Evolutionary conservation across 140 eudicot species (phyloP).

Genomic region (Erigeron philadelphicus): DNA sequence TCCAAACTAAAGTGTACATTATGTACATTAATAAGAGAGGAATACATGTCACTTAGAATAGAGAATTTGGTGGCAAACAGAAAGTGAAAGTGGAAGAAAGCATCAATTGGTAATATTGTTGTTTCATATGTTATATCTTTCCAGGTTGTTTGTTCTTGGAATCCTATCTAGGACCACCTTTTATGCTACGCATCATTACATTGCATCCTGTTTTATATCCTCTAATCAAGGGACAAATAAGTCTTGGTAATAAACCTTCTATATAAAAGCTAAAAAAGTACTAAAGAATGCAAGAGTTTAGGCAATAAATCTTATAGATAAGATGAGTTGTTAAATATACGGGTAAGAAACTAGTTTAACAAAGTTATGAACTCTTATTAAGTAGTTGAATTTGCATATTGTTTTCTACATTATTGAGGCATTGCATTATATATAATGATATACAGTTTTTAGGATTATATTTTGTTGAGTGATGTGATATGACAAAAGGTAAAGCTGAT

Average conservation of each 20-base stretch:
- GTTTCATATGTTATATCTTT: slow-evolving; percentile 21
- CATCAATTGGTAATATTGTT: slow-evolving; percentile 26
- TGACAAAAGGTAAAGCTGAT: slow-evolving; percentile 23
- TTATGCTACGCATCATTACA: slow-evolving; percentile 1
- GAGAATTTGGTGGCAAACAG: slow-evolving; percentile 15
- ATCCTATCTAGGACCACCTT: slow-evolving; percentile 32
- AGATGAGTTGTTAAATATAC: too few species aligned
- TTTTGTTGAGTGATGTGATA: slow-evolving; percentile 18
- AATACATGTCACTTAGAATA: not conserved
- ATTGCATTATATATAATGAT: not conserved
- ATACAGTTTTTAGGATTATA: slow-evolving; percentile 4
- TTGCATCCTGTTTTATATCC: slow-evolving; percentile 1
- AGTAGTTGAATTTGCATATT: not conserved
- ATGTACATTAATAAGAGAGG: not conserved
- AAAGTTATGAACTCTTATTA: too few species aligned
- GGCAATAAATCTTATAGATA: not conserved
- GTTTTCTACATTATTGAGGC: slow-evolving; percentile 4
- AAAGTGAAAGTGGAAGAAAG: slow-evolving; percentile 29
- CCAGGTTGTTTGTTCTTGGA: slow-evolving; percentile 30
- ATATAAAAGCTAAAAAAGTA: too few species aligned
- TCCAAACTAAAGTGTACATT: not conserved
- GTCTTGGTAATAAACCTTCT: too few species aligned
- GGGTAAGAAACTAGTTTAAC: too few species aligned
- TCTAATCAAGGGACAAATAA: not conserved
- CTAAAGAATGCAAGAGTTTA: too few species aligned